Base-by-base conservation (phyloP, 306 rosid species). In the Elaeagnus macrophylla region DNA sequence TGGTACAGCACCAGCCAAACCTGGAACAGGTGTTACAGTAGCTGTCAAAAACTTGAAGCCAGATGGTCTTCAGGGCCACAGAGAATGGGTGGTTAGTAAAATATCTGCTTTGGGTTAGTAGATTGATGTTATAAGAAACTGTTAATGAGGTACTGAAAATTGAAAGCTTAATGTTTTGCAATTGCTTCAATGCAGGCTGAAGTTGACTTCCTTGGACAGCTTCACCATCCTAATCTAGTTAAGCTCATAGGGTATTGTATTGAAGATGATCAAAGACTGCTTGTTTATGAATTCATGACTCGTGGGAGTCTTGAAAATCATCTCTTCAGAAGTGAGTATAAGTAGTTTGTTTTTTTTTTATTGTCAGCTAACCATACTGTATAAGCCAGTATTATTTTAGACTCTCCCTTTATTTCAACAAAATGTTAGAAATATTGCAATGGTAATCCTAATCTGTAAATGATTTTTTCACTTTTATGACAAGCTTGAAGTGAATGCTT, bases 11-110 rank as follows among this genome's bases (percentile, higher is more conserved):
- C 97, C 97, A 3, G 95, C 97, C 0, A 89, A 86, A 59, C 97
- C 97, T 0, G 97, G 97, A 11, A 77, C 97, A 2, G 97, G 97
- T 46, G 39, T 89, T 70, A 86, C 97, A 0, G 97, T 89, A 53
- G 97, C 97, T 54, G 94, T 89, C 50, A 89, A 89, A 79, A 89
- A 88, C 81, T 79, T 89, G 75, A 89, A 89, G 72, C 90, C 84
- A 38, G 97, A 89, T 67, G 97, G 94, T 48, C 97, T 90, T 54
- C 97, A 90, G 59, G 97, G 97, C 68, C 97, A 90, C 69, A 86
- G 97, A 83, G 97, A 90, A 83, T 90, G 97, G 97, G 83, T 86
- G 95, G 97, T 90, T 81, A 90, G 95, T 90, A 81, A 69, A 69
- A 73, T 81, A 76, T 85, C 72, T 79, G 77, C 79, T 66, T 83